A percentile compares a stretch with the other conserved stretches of the same genome.
Conservation (phyloP, 371 early-diverging fungal species). For the Mucor saturninus region DNA sequence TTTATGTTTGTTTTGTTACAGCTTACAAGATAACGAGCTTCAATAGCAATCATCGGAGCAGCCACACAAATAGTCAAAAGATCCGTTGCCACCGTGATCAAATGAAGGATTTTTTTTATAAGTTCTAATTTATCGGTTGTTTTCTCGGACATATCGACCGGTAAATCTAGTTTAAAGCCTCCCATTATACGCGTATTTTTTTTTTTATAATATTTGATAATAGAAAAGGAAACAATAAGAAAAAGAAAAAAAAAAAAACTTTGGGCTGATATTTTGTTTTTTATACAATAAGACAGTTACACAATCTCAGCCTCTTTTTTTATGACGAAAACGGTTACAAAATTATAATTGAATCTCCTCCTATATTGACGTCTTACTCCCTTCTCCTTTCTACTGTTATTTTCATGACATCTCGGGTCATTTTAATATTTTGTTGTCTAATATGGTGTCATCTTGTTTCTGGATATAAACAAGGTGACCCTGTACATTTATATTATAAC, state of each 20-base stretch:
- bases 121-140: slow-evolving; percentile 25
- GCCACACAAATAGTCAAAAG: slow-evolving; percentile 30
- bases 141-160: slow-evolving; percentile 26
- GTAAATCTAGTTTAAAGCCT: slow-evolving; percentile 28
- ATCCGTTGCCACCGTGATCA: slow-evolving; percentile 13
- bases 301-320: slow-evolving; percentile 13
- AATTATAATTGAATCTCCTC: neutral
- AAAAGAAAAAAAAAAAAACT: slow-evolving; percentile 12
- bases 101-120: slow-evolving; percentile 26
- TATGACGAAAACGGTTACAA: neutral
- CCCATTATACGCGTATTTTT: slow-evolving; percentile 18
- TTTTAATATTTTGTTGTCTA: slow-evolving; percentile 1
- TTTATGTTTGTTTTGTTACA: neutral
- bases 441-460: slow-evolving; percentile 6
- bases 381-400: neutral
- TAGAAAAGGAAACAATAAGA: slow-evolving; percentile 6
- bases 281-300: slow-evolving; percentile 5
- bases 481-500: slow-evolving; percentile 45
- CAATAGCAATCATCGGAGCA: slow-evolving; percentile 35
- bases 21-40: slow-evolving; percentile 31
- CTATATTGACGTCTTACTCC: neutral
- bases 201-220: neutral
- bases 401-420: slow-evolving; percentile 1
- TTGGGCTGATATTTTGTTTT: slow-evolving; percentile 4
- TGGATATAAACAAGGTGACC: slow-evolving; percentile 35